A percentile compares a stretch with the other conserved stretches of the same genome.
Conservation (phyloP, 306 rosid genomes). For the Trifolium subterraneum region DNA sequence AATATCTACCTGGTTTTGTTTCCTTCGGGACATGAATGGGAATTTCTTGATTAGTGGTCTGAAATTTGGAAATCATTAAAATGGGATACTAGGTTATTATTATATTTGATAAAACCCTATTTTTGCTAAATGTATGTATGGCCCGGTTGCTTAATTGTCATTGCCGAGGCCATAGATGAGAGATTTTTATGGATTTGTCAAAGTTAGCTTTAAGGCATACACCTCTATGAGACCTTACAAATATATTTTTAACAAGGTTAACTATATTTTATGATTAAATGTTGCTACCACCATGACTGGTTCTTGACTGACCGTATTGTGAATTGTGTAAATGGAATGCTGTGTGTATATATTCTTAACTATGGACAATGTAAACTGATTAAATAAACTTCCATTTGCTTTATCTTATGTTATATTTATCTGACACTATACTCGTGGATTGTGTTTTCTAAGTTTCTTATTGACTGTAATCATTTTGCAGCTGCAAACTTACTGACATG, state of each 20-base stretch:
- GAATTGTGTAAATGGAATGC: slow-evolving; percentile 16
- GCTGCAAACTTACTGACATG: slow-evolving; percentile 9
- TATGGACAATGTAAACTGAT: slow-evolving; percentile 1
- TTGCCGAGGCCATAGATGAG: neutral
- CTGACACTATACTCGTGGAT: neutral
- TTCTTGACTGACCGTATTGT: slow-evolving; percentile 26
- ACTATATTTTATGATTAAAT: slow-evolving; percentile 19
- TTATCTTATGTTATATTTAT: slow-evolving; percentile 23
- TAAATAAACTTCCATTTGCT: slow-evolving; percentile 21
- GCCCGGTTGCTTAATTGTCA: slow-evolving; percentile 8
- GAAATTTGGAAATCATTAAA: slow-evolving; percentile 37
- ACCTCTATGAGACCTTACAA: neutral
- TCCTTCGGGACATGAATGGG: neutral
- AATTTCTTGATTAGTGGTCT: slow-evolving; percentile 5
- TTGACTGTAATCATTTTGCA: neutral
- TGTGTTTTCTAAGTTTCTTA: slow-evolving; percentile 3
- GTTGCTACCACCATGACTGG: slow-evolving; percentile 1
- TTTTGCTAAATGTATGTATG: slow-evolving; percentile 16
- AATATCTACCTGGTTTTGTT: neutral
- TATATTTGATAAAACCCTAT: slow-evolving; percentile 19
- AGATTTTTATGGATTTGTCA: slow-evolving; percentile 8
- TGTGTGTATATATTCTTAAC: slow-evolving; percentile 11
- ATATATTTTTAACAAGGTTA: neutral
- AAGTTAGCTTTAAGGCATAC: neutral
- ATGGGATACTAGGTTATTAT: slow-evolving; percentile 1